A percentile compares a stretch with the other conserved stretches of the same genome.
Evolutionary conservation across 345 rosid species (phyloP).

Genomic region (Trapa incisa): DNA sequence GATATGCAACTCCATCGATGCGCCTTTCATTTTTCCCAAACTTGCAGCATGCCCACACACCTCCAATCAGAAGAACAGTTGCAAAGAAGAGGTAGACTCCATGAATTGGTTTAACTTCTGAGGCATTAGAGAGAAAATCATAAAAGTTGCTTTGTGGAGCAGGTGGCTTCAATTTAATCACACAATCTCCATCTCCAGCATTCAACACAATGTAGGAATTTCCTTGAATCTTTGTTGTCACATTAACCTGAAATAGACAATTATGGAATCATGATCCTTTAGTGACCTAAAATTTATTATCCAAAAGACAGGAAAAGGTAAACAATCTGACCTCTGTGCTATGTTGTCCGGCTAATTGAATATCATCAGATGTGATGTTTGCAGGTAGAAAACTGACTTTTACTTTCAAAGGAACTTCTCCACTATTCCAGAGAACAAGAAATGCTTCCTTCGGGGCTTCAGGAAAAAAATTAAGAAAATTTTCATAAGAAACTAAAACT

Average conservation of each 20-base stretch:
- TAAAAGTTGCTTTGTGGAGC: slow-evolving; percentile 2
- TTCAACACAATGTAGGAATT: slow-evolving; percentile 14
- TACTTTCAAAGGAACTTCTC: slow-evolving; percentile 13
- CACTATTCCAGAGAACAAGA: slow-evolving; percentile 27
- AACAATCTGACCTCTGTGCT: slow-evolving; percentile 17
- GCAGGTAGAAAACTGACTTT: slow-evolving; percentile 11
- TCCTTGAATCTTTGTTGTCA: slow-evolving; percentile 14
- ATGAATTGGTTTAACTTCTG: slow-evolving; percentile 14
- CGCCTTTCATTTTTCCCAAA: slow-evolving; percentile 39
- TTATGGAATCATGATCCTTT: background rate
- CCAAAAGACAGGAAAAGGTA: background rate
- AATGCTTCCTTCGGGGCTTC: slow-evolving; percentile 15
- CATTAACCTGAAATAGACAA: slow-evolving; percentile 16
- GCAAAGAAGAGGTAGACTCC: slow-evolving; percentile 24
- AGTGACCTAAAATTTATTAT: background rate
- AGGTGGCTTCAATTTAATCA: too few relatives aligned
- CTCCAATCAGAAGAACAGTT: slow-evolving; percentile 16
- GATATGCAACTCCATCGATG: slow-evolving; percentile 47
- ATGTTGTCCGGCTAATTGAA: slow-evolving; percentile 10
- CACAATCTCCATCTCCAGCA: slow-evolving; percentile 20
- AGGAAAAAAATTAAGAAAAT: slow-evolving; percentile 7
- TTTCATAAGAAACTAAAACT: background rate
- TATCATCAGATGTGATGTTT: background rate
- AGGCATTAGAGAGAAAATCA: slow-evolving; percentile 5
- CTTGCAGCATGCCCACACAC: slow-evolving; percentile 45